Evolutionary conservation across 2,329 filamentous ascomycete genomes (phyloP).

Genomic region (Venturiaceae sp.): DNA sequence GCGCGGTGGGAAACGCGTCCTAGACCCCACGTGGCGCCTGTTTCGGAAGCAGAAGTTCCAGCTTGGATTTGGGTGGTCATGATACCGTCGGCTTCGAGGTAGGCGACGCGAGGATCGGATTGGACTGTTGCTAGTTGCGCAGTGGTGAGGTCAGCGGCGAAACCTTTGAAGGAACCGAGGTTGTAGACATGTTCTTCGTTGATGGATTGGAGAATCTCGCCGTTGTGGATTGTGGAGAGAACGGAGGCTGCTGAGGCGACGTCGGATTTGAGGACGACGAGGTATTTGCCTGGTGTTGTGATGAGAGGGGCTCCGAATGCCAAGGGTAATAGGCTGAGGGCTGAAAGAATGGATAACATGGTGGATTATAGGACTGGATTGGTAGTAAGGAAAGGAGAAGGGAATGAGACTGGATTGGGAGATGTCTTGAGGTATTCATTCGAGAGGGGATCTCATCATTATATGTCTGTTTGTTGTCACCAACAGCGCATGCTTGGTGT

Average conservation of each 20-base stretch:
- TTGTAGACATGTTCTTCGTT: not conserved
- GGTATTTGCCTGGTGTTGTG: conserved; percentile 9
- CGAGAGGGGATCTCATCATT: not conserved
- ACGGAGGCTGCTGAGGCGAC: not conserved
- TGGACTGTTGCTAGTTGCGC: not conserved
- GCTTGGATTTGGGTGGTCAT: not conserved
- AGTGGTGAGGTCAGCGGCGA: conserved; percentile 1
- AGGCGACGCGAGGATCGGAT: not conserved
- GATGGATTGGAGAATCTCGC: not conserved
- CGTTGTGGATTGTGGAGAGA: not conserved
- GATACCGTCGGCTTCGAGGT: conserved; percentile 4
- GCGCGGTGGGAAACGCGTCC: conserved; percentile 13
- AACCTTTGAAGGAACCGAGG: conserved; percentile 7
- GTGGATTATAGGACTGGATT: not conserved
- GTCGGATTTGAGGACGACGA: conserved; percentile 10
- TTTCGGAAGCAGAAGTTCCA: not conserved
- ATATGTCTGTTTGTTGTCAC: not conserved
- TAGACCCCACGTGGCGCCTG: conserved; percentile 6
- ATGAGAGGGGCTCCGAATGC: conserved; percentile 4
- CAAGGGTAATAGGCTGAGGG: not conserved
- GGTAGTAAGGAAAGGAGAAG: not conserved
- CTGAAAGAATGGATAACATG: not conserved
- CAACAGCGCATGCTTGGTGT: not conserved
- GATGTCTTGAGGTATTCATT: not conserved
- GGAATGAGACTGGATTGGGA: not conserved